These are phyloP conservation scores for Nicotiana benthamiana DNA, from an alignment of 257 asterid genomes.

Conservation along the genomic window DNA sequence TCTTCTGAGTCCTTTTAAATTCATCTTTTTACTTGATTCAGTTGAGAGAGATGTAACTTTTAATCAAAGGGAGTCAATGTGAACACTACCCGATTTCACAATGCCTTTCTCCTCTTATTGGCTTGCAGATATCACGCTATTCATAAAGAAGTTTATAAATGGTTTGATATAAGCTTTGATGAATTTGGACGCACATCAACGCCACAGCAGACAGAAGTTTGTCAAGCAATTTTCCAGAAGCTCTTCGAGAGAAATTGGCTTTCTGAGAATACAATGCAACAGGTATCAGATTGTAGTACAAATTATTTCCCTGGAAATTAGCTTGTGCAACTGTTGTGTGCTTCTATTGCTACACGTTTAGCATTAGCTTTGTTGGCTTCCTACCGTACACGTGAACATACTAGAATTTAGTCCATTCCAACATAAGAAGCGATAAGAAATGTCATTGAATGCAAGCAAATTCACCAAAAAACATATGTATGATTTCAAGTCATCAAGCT, in stretches of 20 bases:
- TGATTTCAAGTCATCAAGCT: neutral
- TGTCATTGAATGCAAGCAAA: too few species aligned
- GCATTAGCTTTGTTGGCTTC: too few species aligned
- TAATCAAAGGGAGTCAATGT: neutral
- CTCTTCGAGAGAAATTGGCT: conserved; percentile 68
- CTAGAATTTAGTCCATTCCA: too few species aligned
- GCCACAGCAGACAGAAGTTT: conserved; percentile 81
- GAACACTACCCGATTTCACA: neutral
- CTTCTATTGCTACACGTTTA: neutral
- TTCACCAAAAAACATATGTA: too few species aligned
- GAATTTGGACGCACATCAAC: conserved; percentile 91
- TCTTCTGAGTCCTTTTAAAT: neutral
- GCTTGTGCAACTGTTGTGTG: neutral
- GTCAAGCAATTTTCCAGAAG: conserved; percentile 77
- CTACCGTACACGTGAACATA: too few species aligned
- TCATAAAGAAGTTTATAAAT: conserved; percentile 68
- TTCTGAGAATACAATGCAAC: conserved; percentile 71
- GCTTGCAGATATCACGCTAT: conserved; percentile 63
- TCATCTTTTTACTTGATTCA: neutral
- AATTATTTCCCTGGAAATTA: neutral
- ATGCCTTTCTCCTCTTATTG: neutral
- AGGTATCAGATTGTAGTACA: conserved; percentile 33
- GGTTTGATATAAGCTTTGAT: conserved; percentile 84
- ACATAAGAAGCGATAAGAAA: too few species aligned
- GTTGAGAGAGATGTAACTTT: neutral